Percentiles rank a stretch among this genome's conserved stretches.
These are phyloP conservation scores for Kuraishia ogatae DNA, from an alignment of 805 yeast genomes.

Conservation along the genomic window DNA sequence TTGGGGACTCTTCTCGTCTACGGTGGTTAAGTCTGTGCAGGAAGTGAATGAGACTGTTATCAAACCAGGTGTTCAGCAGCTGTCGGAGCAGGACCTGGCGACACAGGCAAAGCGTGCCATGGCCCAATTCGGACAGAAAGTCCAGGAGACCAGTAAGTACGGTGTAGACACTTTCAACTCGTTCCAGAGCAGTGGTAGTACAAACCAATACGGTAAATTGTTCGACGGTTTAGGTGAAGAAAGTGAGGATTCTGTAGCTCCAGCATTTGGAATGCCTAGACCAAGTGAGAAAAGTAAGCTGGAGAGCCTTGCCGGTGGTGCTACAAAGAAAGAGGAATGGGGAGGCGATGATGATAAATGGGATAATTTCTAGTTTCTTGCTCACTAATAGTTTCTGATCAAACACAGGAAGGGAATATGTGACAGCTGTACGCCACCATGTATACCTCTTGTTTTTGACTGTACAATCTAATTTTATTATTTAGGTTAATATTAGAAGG, in stretches of 20 bases:
- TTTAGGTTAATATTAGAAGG: not conserved
- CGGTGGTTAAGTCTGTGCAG: conserved; percentile 72
- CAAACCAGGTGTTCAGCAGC: conserved; percentile 80
- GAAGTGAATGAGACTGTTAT: conserved; percentile 86
- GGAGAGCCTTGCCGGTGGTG: conserved; percentile 34
- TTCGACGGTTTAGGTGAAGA: conserved; percentile 46
- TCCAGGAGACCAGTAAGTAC: conserved; percentile 78
- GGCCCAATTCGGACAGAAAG: conserved; percentile 90
- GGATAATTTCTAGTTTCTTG: conserved; percentile 47
- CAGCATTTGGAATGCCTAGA: conserved; percentile 59
- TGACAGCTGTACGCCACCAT: not conserved
- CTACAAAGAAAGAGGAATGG: conserved; percentile 29
- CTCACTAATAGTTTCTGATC: conserved; percentile 20
- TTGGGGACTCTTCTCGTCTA: conserved; percentile 87
- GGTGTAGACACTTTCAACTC: conserved; percentile 52
- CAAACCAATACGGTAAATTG: conserved; percentile 39
- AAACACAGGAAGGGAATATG: not conserved
- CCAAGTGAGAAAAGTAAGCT: conserved; percentile 54
- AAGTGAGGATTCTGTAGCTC: conserved; percentile 31
- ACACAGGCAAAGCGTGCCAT: conserved; percentile 86
- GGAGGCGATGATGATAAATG: conserved; percentile 46
- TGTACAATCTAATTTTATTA: not conserved
- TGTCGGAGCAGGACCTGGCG: conserved; percentile 72
- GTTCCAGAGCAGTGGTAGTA: conserved; percentile 26
- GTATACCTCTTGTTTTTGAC: not conserved